Conservation (phyloP, 2,329 filamentous ascomycete genomes). For the Fusarium miscanthi region DNA sequence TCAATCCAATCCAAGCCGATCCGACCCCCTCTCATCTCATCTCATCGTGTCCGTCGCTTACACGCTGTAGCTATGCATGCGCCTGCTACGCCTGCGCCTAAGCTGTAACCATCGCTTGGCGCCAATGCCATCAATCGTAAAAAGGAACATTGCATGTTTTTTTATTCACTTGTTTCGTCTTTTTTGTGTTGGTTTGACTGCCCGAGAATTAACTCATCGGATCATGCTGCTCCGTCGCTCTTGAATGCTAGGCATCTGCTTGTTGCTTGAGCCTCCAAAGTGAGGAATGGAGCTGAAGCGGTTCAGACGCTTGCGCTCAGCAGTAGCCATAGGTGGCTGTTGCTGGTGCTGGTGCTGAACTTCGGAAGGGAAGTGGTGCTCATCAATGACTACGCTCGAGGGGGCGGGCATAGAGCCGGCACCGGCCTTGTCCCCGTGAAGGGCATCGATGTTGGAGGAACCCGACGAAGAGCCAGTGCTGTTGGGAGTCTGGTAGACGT, state of each 20-base stretch:
- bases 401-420: conserved; percentile 35
- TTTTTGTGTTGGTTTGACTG: conserved; percentile 23
- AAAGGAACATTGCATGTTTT: conserved; percentile 26
- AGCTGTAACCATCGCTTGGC: conserved; percentile 26
- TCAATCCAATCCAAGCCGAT: conserved; percentile 34
- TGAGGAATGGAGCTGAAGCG: conserved; percentile 67
- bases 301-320: conserved; percentile 62
- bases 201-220: conserved; percentile 43
- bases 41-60: conserved; percentile 37
- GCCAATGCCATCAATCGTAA: conserved; percentile 44
- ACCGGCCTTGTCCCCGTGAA: conserved; percentile 50
- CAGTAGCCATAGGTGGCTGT: conserved; percentile 24
- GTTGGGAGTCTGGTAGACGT: conserved; percentile 79
- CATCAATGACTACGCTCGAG: conserved; percentile 44
- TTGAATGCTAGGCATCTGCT: conserved; percentile 50
- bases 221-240: conserved; percentile 58
- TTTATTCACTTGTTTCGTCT: conserved; percentile 19
- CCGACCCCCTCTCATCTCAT: conserved; percentile 35
- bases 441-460: conserved; percentile 53
- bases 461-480: conserved; percentile 67
- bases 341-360: conserved; percentile 27
- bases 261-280: conserved; percentile 56
- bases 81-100: conserved; percentile 36
- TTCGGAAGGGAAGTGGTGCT: conserved; percentile 35
- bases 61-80: conserved; percentile 24